Evolutionary conservation across 1,284 basidiomycete species (phyloP).

Genomic region (Heterobasidion annosum): DNA sequence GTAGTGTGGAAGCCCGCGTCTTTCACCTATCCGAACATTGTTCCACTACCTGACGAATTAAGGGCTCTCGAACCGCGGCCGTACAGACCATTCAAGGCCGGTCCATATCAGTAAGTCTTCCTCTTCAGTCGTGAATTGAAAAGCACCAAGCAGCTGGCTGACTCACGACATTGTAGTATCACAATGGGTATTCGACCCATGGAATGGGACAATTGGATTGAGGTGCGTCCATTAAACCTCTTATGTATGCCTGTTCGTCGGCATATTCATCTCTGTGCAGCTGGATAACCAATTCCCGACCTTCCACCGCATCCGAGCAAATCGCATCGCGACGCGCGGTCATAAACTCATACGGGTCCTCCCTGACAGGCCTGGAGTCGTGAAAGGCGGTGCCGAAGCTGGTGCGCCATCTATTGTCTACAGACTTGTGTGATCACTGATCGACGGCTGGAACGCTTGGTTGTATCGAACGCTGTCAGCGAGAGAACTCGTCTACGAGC

Average conservation of each 20-base stretch:
- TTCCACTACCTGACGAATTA: slow-evolving; percentile 8
- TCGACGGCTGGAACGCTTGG: neutral
- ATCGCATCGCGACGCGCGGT: slow-evolving; percentile 43
- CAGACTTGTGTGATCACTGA: neutral
- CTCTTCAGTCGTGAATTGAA: neutral
- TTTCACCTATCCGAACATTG: slow-evolving; percentile 38
- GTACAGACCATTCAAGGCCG: slow-evolving; percentile 12
- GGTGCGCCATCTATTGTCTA: neutral
- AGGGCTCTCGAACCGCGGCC: slow-evolving; percentile 12
- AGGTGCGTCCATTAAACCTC: slow-evolving; percentile 1
- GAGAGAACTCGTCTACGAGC: slow-evolving; percentile 55
- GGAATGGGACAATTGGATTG: slow-evolving; percentile 12
- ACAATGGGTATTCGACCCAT: slow-evolving; percentile 13
- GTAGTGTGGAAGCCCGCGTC: slow-evolving; percentile 38
- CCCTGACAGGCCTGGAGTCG: slow-evolving; percentile 35
- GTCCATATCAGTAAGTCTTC: slow-evolving; percentile 9
- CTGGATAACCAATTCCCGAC: slow-evolving; percentile 45
- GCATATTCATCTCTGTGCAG: slow-evolving; percentile 16
- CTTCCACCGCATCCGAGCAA: slow-evolving; percentile 45
- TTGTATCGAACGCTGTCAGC: slow-evolving; percentile 23
- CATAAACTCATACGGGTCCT: slow-evolving; percentile 40
- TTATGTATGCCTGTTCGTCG: neutral
- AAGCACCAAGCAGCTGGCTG: neutral
- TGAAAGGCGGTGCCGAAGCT: slow-evolving; percentile 14
- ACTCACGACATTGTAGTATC: slow-evolving; percentile 3